Percentiles rank a stretch among this genome's conserved stretches.
Conservation (phyloP, 805 yeast genomes). For the Candida michaelii region DNA sequence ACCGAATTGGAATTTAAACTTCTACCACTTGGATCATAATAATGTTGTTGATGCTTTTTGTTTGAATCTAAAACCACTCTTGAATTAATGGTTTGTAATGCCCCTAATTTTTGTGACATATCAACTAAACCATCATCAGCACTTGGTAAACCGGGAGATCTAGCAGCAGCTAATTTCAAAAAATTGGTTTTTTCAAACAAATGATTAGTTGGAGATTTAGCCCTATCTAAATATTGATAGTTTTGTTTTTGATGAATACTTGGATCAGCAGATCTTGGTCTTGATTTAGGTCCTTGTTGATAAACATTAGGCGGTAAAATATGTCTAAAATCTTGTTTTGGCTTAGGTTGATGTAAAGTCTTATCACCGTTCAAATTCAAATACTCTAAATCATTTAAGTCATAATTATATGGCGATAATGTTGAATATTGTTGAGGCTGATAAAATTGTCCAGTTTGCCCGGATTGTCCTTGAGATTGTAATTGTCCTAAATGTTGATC, state of each 20-base stretch:
- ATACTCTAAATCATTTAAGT: constrained; percentile 14
- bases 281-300: constrained; percentile 12
- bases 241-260: constrained; percentile 11
- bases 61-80: constrained; percentile 49
- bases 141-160: constrained; percentile 19
- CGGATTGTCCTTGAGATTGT: not conserved
- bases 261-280: constrained; percentile 52
- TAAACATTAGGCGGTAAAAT: not conserved
- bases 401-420: constrained; percentile 9
- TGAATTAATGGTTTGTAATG: constrained; percentile 62
- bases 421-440: not conserved
- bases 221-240: constrained; percentile 28
- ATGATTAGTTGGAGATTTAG: constrained; percentile 42
- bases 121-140: constrained; percentile 23
- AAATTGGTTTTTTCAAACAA: constrained; percentile 45
- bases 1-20: constrained; percentile 37
- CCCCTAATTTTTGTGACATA: constrained; percentile 54
- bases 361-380: constrained; percentile 16
- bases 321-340: constrained; percentile 29
- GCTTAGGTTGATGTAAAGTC: constrained; percentile 40
- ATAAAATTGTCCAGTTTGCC: constrained; percentile 8
- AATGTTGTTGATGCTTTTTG: constrained; percentile 25
- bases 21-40: constrained; percentile 35
- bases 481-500: constrained; percentile 33
- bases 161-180: constrained; percentile 35